A percentile compares a stretch with the other conserved stretches of the same genome.
These are phyloP conservation scores for Oehlia diaphana DNA, from an alignment of 192 early-diverging fungal genomes.

Conservation along the genomic window DNA sequence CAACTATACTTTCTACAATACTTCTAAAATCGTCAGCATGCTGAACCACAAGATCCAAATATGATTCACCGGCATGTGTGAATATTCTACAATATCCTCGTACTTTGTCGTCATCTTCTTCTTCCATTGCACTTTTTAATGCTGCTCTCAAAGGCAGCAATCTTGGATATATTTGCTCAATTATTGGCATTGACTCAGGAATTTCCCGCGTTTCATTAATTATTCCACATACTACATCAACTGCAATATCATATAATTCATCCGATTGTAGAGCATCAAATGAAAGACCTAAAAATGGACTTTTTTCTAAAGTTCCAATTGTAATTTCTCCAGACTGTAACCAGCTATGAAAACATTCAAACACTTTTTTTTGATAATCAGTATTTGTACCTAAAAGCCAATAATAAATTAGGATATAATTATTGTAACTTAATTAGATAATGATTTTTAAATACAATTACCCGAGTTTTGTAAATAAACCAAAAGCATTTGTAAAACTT, in stretches of 20 bases:
- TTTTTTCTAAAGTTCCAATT: conserved; percentile 57
- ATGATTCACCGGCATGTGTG: conserved; percentile 88
- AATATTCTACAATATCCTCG: conserved; percentile 86
- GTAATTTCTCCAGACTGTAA: conserved; percentile 78
- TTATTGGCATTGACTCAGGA: conserved; percentile 52
- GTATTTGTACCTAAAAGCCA: conserved; percentile 45
- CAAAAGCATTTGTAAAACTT: conserved; percentile 72
- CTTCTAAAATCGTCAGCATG: conserved; percentile 67
- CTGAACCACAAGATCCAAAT: conserved; percentile 68
- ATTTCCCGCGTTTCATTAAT: conserved; percentile 68
- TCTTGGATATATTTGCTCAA: conserved; percentile 62
- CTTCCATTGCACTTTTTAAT: conserved; percentile 44
- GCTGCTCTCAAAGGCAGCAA: conserved; percentile 49
- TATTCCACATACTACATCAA: conserved; percentile 82
- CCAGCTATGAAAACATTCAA: conserved; percentile 84
- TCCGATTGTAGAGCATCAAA: conserved; percentile 73
- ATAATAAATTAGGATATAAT: neutral
- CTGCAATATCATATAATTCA: conserved; percentile 79
- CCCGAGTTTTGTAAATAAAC: conserved; percentile 66
- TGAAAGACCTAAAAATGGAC: conserved; percentile 65
- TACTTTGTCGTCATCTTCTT: conserved; percentile 79
- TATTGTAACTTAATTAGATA: neutral
- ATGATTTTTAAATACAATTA: conserved; percentile 31
- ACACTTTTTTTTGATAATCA: conserved; percentile 61
- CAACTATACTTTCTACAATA: conserved; percentile 80